Evolutionary conservation across 1,139 yeast species (phyloP).

Genomic region (Spathaspora sp.): DNA sequence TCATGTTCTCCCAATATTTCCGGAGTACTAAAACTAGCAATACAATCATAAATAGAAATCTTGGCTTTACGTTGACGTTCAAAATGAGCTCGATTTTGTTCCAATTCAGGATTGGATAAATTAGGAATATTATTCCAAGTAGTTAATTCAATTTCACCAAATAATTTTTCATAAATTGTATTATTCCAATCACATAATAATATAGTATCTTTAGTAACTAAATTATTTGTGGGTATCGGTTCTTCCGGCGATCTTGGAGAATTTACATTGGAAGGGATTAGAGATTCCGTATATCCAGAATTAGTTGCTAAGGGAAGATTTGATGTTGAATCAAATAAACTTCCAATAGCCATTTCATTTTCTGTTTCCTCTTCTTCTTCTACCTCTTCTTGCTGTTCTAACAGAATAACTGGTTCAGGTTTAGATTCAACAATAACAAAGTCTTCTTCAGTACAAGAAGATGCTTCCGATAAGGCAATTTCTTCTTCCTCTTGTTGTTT

Average conservation of each 20-base stretch:
- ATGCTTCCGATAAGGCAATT: conserved; percentile 13
- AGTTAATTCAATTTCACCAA: conserved; percentile 44
- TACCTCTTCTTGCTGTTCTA: not conserved
- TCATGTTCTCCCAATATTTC: conserved; percentile 89
- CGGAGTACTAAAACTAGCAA: conserved; percentile 72
- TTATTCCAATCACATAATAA: conserved; percentile 74
- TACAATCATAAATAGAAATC: conserved; percentile 71
- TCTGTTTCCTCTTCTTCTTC: conserved; percentile 21
- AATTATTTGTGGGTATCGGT: conserved; percentile 17
- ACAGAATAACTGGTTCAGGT: conserved; percentile 3
- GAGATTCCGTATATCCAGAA: conserved; percentile 16
- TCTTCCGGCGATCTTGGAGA: conserved; percentile 18
- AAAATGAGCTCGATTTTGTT: conserved; percentile 40
- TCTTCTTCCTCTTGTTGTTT: conserved; percentile 23
- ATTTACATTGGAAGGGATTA: conserved; percentile 23
- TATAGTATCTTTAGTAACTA: conserved; percentile 41
- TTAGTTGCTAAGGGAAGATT: conserved; percentile 17
- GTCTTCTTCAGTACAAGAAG: not conserved
- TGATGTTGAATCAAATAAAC: conserved; percentile 30
- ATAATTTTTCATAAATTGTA: conserved; percentile 47
- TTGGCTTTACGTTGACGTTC: conserved; percentile 45
- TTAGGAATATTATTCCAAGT: conserved; percentile 55
- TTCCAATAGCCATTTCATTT: conserved; percentile 20
- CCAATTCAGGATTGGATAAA: conserved; percentile 54
- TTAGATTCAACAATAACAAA: conserved; percentile 1